Conservation (phyloP, 768 basidiomycete species). For the Suillus paluster region DNA sequence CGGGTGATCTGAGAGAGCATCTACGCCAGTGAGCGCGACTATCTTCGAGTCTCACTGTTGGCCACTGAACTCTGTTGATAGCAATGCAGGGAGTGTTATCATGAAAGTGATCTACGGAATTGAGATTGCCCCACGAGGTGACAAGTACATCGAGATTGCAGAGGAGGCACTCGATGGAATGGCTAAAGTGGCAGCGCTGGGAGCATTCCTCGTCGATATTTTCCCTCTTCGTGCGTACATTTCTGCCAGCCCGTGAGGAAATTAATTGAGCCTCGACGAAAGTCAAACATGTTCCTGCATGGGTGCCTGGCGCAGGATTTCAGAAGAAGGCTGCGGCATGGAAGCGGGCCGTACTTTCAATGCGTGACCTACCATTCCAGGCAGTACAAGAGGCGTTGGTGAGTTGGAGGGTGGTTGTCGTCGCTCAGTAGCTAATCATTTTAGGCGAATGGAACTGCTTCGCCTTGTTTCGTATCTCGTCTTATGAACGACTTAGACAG, state of each 20-base stretch:
- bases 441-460: slow-evolving; percentile 30
- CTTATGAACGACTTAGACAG: slow-evolving; percentile 25
- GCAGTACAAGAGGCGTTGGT: slow-evolving; percentile 45
- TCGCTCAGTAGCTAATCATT: background rate
- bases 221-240: slow-evolving; percentile 44
- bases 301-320: slow-evolving; percentile 57
- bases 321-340: slow-evolving; percentile 54
- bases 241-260: background rate
- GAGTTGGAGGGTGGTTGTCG: slow-evolving; percentile 15
- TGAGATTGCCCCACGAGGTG: slow-evolving; percentile 43
- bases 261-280: slow-evolving; percentile 12
- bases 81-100: slow-evolving; percentile 54
- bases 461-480: slow-evolving; percentile 36
- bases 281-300: slow-evolving; percentile 58
- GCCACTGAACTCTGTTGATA: slow-evolving; percentile 23
- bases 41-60: background rate
- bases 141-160: slow-evolving; percentile 54
- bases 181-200: slow-evolving; percentile 53
- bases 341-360: slow-evolving; percentile 50
- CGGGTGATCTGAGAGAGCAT: slow-evolving; percentile 50
- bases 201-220: slow-evolving; percentile 56
- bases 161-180: slow-evolving; percentile 56
- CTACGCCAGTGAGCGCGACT: slow-evolving; percentile 48
- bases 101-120: slow-evolving; percentile 61
- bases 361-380: slow-evolving; percentile 51